Evolutionary conservation across 1,284 basidiomycete species (phyloP).

Genomic region (Sphaerobolus stellatus): DNA sequence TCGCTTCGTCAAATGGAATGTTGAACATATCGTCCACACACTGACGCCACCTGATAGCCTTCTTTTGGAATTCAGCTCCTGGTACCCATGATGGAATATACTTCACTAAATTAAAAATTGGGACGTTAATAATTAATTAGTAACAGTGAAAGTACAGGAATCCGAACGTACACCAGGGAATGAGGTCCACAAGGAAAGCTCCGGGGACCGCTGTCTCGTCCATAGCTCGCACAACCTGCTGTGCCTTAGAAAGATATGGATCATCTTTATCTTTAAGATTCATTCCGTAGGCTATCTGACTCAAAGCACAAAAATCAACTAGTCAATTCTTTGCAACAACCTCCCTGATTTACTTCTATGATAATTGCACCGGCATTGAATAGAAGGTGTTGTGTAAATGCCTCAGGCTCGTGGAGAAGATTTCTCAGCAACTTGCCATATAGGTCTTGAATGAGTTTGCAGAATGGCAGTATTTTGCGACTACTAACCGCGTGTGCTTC

Average conservation of each 20-base stretch:
- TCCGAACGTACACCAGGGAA: slow-evolving; percentile 31
- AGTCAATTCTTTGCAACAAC: too few species aligned
- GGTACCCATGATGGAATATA: slow-evolving; percentile 39
- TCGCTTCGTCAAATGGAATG: too few species aligned
- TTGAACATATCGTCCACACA: slow-evolving; percentile 20
- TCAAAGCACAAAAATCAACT: too few species aligned
- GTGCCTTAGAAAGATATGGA: too few species aligned
- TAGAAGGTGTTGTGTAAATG: not conserved
- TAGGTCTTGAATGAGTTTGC: too few species aligned
- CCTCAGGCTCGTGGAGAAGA: not conserved
- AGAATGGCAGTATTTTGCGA: too few species aligned
- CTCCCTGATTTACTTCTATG: not conserved
- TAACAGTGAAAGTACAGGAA: not conserved
- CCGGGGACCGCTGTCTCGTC: slow-evolving; percentile 29
- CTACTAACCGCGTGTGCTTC: too few species aligned
- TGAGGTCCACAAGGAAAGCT: slow-evolving; percentile 32
- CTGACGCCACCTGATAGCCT: slow-evolving; percentile 22
- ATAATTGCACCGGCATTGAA: not conserved
- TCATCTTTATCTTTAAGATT: too few species aligned
- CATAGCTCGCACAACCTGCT: too few species aligned
- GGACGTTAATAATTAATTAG: not conserved
- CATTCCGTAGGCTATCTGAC: too few species aligned
- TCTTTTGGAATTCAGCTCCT: slow-evolving; percentile 32
- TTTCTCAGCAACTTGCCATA: not conserved
- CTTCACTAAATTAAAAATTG: slow-evolving; percentile 24